Conservation (phyloP, 2,329 filamentous ascomycete species). For the Paecilomyces variotii region DNA sequence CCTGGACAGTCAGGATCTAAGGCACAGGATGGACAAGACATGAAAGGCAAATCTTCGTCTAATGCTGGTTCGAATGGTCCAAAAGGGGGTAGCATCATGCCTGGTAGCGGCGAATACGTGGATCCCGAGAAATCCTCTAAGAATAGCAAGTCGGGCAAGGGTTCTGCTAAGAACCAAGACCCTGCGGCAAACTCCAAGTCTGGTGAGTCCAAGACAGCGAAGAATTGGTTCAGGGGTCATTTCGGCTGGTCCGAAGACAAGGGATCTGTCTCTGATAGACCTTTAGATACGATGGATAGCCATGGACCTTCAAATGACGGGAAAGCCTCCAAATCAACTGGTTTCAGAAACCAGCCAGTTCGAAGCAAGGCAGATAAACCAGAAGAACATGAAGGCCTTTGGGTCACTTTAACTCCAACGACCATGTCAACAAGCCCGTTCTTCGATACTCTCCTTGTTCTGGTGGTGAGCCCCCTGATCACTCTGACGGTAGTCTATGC, state of each 20-base stretch:
- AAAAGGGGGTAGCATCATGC: slow-evolving; percentile 61
- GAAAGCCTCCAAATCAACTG: slow-evolving; percentile 9
- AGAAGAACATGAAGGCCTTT: slow-evolving; percentile 66
- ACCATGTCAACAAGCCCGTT: slow-evolving; percentile 83
- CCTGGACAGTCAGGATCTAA: slow-evolving; percentile 21
- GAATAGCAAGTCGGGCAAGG: slow-evolving; percentile 4
- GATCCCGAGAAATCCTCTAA: slow-evolving; percentile 30
- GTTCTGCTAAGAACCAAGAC: not conserved
- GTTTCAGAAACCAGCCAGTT: slow-evolving; percentile 7
- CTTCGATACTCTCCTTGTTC: slow-evolving; percentile 89
- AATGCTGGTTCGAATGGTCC: slow-evolving; percentile 30
- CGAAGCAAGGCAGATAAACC: slow-evolving; percentile 22
- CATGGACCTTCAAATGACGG: slow-evolving; percentile 2
- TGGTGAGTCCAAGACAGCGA: slow-evolving; percentile 6
- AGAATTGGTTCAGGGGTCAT: slow-evolving; percentile 28
- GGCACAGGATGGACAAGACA: slow-evolving; percentile 16
- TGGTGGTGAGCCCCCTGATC: slow-evolving; percentile 90
- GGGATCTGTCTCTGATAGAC: slow-evolving; percentile 5
- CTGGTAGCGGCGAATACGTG: slow-evolving; percentile 63
- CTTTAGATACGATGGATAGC: not conserved
- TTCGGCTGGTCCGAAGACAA: slow-evolving; percentile 21
- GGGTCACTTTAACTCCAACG: slow-evolving; percentile 92
- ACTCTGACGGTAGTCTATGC: slow-evolving; percentile 91
- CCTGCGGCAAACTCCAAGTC: slow-evolving; percentile 5
- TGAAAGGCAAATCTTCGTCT: slow-evolving; percentile 23